phyloP scores from a whole-genome alignment of 768 basidiomycete genomes.

The Lactarius indigo region DNA sequence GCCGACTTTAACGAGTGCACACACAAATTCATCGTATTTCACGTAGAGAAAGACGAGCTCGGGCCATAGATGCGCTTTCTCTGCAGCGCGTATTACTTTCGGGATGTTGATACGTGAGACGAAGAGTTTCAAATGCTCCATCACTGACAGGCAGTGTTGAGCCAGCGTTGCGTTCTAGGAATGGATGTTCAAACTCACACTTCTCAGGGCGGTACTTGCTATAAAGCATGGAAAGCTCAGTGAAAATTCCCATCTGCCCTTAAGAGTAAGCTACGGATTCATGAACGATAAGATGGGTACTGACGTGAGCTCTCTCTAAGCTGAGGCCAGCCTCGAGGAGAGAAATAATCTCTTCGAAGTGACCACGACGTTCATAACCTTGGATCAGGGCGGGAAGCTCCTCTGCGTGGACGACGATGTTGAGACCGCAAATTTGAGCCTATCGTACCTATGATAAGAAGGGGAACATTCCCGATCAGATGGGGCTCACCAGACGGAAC shows the following conservation, averaged over 20 bases:
- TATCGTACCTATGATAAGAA: slow-evolving; percentile 30
- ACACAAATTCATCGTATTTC: slow-evolving; percentile 93
- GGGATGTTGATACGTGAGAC: slow-evolving; percentile 97
- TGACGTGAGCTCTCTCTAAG: slow-evolving; percentile 89
- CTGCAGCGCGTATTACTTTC: slow-evolving; percentile 95
- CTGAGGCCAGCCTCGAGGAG: slow-evolving; percentile 94
- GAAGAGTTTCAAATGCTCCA: slow-evolving; percentile 98
- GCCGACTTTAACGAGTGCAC: slow-evolving; percentile 29
- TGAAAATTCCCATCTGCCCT: slow-evolving; percentile 90
- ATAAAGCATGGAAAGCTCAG: slow-evolving; percentile 85
- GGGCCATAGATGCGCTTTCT: slow-evolving; percentile 96
- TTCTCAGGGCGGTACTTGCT: slow-evolving; percentile 95
- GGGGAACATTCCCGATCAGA: background rate
- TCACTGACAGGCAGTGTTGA: slow-evolving; percentile 50
- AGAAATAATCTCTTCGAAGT: slow-evolving; percentile 91
- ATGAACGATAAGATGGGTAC: slow-evolving; percentile 26
- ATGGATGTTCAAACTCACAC: slow-evolving; percentile 47
- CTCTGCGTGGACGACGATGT: slow-evolving; percentile 95
- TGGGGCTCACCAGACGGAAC: slow-evolving; percentile 70
- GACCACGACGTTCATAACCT: slow-evolving; percentile 86
- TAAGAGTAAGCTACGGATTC: slow-evolving; percentile 15
- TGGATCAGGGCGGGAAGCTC: slow-evolving; percentile 71
- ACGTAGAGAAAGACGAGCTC: slow-evolving; percentile 98
- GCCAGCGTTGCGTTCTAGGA: background rate
- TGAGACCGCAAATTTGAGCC: slow-evolving; percentile 99